A percentile compares a stretch with the other conserved stretches of the same genome.
Evolutionary conservation across 768 basidiomycete genomes (phyloP).

Genomic region (Tulasnella sp.): DNA sequence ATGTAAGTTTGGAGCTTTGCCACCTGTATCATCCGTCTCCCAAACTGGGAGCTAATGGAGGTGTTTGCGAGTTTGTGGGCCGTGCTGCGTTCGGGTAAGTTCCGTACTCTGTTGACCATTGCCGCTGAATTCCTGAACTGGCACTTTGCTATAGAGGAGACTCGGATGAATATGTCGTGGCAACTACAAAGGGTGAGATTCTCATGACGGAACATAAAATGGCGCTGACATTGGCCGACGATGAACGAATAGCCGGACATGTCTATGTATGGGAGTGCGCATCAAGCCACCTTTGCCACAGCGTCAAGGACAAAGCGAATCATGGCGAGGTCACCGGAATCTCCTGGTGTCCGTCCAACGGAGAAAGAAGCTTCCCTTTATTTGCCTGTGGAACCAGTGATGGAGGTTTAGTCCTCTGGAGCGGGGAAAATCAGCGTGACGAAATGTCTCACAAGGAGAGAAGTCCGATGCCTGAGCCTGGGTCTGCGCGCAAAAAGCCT

Average conservation of each 20-base stretch:
- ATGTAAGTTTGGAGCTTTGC: neutral
- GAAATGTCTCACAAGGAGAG: neutral
- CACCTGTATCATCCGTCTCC: slow-evolving; percentile 44
- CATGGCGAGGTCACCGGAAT: neutral
- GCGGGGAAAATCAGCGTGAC: neutral
- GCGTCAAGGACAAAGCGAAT: slow-evolving; percentile 48
- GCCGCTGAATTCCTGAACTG: neutral
- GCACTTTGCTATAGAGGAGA: slow-evolving; percentile 49
- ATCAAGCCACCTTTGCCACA: slow-evolving; percentile 67
- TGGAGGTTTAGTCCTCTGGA: neutral
- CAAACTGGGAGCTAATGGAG: slow-evolving; percentile 74
- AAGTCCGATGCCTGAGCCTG: neutral
- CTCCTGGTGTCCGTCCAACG: neutral
- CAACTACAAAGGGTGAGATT: slow-evolving; percentile 62
- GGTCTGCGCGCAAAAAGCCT: no score
- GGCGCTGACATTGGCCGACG: neutral
- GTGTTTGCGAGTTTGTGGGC: slow-evolving; percentile 71
- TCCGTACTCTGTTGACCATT: neutral
- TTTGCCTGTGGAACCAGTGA: neutral
- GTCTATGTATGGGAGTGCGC: slow-evolving; percentile 87
- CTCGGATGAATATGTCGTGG: slow-evolving; percentile 75
- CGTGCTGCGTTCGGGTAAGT: slow-evolving; percentile 71
- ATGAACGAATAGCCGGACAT: slow-evolving; percentile 57
- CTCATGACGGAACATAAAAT: neutral
- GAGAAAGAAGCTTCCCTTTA: neutral